Conservation (phyloP, 2,329 filamentous ascomycete genomes). For the Colletotrichum sp. region DNA sequence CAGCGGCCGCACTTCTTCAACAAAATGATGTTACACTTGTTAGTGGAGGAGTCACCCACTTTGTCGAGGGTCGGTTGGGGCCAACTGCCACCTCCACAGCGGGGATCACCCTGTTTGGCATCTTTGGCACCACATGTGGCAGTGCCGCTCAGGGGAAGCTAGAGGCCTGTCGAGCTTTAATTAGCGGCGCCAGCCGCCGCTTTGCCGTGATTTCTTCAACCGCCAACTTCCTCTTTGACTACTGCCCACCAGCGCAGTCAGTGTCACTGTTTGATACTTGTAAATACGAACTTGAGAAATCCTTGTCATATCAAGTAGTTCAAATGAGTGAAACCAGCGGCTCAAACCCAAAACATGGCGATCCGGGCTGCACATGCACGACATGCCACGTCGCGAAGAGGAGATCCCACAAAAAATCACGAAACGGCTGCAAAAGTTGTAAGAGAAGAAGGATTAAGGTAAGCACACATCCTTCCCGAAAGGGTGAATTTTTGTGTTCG, state of each 20-base stretch:
- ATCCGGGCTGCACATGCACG: not conserved
- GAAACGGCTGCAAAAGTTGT: constrained; percentile 25
- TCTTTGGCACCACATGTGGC: not conserved
- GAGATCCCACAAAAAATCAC: constrained; percentile 22
- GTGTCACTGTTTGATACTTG: not conserved
- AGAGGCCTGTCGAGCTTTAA: not conserved
- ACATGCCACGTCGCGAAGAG: constrained; percentile 7
- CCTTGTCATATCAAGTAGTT: not conserved
- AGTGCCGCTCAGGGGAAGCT: not conserved
- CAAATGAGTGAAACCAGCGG: not conserved
- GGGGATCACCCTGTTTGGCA: not conserved
- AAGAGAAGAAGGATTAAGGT: constrained; percentile 25
- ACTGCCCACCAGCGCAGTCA: not conserved
- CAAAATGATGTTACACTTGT: not conserved
- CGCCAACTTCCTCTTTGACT: not conserved
- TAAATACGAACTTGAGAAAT: not conserved
- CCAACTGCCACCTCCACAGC: not conserved
- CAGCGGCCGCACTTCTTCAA: not conserved
- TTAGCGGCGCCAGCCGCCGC: not conserved
- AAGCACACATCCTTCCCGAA: not conserved
- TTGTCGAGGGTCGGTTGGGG: not conserved
- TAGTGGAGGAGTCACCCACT: not conserved
- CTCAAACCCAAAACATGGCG: not conserved
- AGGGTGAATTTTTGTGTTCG: not conserved
- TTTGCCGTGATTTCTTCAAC: not conserved